These are phyloP conservation scores for Rhizopus stolonifer DNA, from an alignment of 371 early-diverging fungal genomes.

Conservation along the genomic window DNA sequence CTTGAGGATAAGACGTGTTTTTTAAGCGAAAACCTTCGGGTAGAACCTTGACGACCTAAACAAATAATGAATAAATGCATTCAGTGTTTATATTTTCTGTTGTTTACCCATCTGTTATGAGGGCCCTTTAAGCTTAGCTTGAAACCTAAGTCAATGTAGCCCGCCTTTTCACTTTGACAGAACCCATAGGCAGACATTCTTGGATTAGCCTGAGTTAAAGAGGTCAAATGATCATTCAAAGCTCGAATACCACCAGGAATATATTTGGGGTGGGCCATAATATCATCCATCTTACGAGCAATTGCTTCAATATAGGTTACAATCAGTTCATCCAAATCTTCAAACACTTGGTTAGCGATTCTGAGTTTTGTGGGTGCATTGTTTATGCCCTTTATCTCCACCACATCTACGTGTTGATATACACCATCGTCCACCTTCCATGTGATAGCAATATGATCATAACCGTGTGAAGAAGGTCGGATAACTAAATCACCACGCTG, in stretches of 20 bases:
- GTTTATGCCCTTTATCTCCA: constrained; percentile 71
- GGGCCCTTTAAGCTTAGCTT: constrained; percentile 41
- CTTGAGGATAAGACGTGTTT: constrained; percentile 56
- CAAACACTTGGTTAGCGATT: constrained; percentile 65
- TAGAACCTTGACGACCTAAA: constrained; percentile 58
- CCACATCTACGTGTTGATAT: constrained; percentile 91
- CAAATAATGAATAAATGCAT: background rate
- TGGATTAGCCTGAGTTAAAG: constrained; percentile 49
- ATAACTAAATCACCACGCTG: constrained; percentile 86
- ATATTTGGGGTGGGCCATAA: constrained; percentile 67
- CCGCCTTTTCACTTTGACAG: constrained; percentile 50
- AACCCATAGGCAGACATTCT: constrained; percentile 59
- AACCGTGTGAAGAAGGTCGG: constrained; percentile 88
- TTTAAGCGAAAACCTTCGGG: constrained; percentile 64
- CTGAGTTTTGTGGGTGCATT: constrained; percentile 61
- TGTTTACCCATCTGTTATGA: constrained; percentile 40
- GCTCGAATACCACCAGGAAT: constrained; percentile 35
- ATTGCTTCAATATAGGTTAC: constrained; percentile 88
- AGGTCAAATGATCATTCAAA: constrained; percentile 41
- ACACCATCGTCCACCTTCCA: constrained; percentile 88
- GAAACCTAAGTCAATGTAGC: constrained; percentile 54
- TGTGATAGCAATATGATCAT: constrained; percentile 86
- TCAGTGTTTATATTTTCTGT: background rate
- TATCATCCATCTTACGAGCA: constrained; percentile 63
- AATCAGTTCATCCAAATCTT: constrained; percentile 90